Percentiles rank a stretch among this genome's conserved stretches.
Evolutionary conservation across 345 rosid genomes (phyloP).

Genomic region (Bruguiera gymnorhiza): DNA sequence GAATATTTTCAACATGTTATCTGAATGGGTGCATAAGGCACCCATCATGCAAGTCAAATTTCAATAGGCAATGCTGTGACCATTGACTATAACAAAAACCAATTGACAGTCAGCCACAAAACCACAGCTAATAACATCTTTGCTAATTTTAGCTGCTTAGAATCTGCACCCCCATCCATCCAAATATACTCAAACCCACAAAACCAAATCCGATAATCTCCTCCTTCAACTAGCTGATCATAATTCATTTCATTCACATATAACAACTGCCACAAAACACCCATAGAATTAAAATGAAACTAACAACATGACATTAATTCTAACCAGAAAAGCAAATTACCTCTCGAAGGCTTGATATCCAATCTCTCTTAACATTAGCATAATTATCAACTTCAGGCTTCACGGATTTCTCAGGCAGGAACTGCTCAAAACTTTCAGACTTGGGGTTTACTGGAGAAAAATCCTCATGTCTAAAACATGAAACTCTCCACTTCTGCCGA

Average conservation of each 20-base stretch:
- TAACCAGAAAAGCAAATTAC: constrained; percentile 22
- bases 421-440: constrained; percentile 45
- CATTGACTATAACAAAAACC: not conserved
- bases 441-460: constrained; percentile 43
- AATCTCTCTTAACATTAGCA: constrained; percentile 40
- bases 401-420: constrained; percentile 49
- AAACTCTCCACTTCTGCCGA: constrained; percentile 75
- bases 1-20: not conserved
- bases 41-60: not conserved
- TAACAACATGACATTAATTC: not conserved
- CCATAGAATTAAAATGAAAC: not conserved
- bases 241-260: not conserved
- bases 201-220: not conserved
- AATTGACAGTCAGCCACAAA: too few relatives aligned
- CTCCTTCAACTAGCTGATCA: not conserved
- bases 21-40: not conserved
- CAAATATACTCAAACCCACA: too few relatives aligned
- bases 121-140: not conserved
- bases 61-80: constrained; percentile 1
- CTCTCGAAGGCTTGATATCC: constrained; percentile 58
- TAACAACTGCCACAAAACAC: not conserved
- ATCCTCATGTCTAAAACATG: constrained; percentile 69
- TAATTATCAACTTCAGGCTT: constrained; percentile 48
- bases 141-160: not conserved
- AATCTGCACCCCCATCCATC: too few relatives aligned